Evolutionary conservation across 306 rosid genomes (phyloP).

Genomic region (Fagus crenata): DNA sequence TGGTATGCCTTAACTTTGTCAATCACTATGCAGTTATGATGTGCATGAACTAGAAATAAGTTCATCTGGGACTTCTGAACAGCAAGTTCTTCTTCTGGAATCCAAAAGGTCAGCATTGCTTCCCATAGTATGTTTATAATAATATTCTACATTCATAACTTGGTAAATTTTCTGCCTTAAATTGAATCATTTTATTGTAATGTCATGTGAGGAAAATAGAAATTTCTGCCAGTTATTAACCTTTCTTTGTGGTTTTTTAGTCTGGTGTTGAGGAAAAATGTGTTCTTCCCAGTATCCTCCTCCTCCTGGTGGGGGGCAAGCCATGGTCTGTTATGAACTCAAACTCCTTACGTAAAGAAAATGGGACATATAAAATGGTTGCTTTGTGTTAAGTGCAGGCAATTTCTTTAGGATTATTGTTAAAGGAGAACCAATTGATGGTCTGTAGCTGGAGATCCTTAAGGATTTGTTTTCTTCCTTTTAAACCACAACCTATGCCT

Average conservation of each 20-base stretch:
- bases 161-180: not conserved
- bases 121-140: not conserved
- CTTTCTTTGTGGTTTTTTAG: not conserved
- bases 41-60: constrained; percentile 51
- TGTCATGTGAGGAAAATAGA: not conserved
- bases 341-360: not conserved
- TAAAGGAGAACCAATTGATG: not conserved
- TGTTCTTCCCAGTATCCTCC: not conserved
- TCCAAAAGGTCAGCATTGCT: constrained; percentile 66
- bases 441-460: not conserved
- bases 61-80: constrained; percentile 63
- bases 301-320: not conserved
- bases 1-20: not conserved
- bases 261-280: not conserved
- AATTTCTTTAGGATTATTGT: not conserved
- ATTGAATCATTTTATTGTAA: not conserved
- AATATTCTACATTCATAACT: not conserved
- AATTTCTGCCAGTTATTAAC: not conserved
- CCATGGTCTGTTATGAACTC: not conserved
- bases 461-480: not conserved
- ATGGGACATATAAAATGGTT: not conserved
- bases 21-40: constrained; percentile 55
- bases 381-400: not conserved
- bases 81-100: constrained; percentile 75
- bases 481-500: not conserved